A percentile compares a stretch with the other conserved stretches of the same genome.
Evolutionary conservation across 2,329 filamentous ascomycete species (phyloP).

Genomic region (Gnomoniopsis smithogilvyi): DNA sequence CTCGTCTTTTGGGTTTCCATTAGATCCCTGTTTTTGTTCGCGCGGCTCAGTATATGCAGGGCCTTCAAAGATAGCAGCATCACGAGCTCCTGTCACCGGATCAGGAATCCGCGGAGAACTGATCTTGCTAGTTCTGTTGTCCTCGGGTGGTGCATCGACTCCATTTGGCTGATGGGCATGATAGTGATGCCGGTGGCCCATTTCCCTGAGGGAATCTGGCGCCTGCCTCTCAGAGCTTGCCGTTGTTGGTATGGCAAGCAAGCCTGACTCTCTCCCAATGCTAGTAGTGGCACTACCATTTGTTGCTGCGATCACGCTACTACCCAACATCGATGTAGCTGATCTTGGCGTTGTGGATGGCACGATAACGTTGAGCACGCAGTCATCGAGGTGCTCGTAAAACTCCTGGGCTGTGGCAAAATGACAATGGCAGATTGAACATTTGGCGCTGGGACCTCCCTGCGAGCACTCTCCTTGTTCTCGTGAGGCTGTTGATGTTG

Average conservation of each 20-base stretch:
- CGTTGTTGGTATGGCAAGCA: conserved; percentile 25
- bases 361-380: conserved; percentile 57
- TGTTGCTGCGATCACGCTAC: conserved; percentile 5
- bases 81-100: background rate
- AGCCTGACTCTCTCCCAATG: conserved; percentile 23
- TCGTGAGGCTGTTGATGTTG: conserved; percentile 1
- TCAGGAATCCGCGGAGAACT: background rate
- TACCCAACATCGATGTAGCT: conserved; percentile 19
- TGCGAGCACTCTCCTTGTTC: background rate
- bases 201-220: background rate
- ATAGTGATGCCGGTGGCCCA: background rate
- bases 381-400: conserved; percentile 86
- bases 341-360: conserved; percentile 37
- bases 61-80: background rate
- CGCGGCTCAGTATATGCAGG: background rate
- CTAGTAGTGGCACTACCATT: conserved; percentile 1
- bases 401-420: conserved; percentile 92
- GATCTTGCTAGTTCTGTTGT: background rate
- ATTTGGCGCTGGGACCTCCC: conserved; percentile 66
- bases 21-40: background rate
- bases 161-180: background rate
- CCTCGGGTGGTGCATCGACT: background rate
- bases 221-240: conserved; percentile 23
- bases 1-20: background rate
- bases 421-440: conserved; percentile 78